Percentiles rank a stretch among this genome's conserved stretches.
Evolutionary conservation across 495 filamentous ascomycete species (phyloP).

Genomic region (Penicillium mononematosum): DNA sequence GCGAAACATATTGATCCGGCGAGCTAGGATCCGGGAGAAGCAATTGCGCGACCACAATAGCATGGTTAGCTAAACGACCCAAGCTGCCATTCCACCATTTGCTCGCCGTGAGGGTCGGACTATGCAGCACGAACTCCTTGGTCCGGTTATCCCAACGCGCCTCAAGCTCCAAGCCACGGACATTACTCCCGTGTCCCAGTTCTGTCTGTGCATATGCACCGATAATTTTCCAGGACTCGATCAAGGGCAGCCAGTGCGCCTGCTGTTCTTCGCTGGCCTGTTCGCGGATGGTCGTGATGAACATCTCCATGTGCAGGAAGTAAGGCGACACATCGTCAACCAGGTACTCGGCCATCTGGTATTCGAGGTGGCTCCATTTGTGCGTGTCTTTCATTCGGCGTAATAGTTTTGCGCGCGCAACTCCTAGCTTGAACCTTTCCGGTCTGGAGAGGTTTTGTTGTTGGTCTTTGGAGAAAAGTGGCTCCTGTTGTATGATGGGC

Average conservation of each 20-base stretch:
- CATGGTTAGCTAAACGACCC: constrained; percentile 44
- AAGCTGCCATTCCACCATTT: constrained; percentile 55
- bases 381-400: constrained; percentile 40
- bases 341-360: constrained; percentile 47
- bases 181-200: constrained; percentile 51
- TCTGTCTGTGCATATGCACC: constrained; percentile 50
- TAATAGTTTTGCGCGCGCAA: constrained; percentile 47
- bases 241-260: constrained; percentile 45
- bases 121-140: constrained; percentile 48
- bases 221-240: constrained; percentile 43
- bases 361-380: constrained; percentile 42
- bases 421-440: constrained; percentile 46
- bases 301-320: constrained; percentile 38
- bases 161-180: constrained; percentile 45
- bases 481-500: constrained; percentile 35
- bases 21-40: constrained; percentile 34
- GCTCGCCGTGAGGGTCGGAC: constrained; percentile 46
- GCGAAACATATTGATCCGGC: constrained; percentile 26
- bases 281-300: constrained; percentile 41
- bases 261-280: constrained; percentile 46
- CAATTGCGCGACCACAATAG: constrained; percentile 49
- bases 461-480: constrained; percentile 42
- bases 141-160: constrained; percentile 41
- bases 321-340: constrained; percentile 47
- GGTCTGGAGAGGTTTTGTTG: constrained; percentile 47